phyloP scores from a whole-genome alignment of 225 moss, liverwort and hornwort genomes.

The Climacium dendroides region DNA sequence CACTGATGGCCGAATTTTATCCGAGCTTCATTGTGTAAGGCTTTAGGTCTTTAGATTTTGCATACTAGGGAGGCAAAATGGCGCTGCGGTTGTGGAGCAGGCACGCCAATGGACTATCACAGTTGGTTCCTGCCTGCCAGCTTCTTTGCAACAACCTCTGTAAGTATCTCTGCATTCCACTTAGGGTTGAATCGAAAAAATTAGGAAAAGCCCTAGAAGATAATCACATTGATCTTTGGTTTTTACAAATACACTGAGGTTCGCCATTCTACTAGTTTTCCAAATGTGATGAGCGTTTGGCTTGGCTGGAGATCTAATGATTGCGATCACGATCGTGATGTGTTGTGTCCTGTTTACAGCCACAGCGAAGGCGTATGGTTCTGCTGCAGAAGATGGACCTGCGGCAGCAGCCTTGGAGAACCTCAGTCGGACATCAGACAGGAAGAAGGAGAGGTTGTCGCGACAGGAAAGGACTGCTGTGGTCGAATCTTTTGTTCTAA shows the following conservation, averaged over 20 bases:
- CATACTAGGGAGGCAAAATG: conserved; percentile 1
- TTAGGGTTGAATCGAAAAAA: neutral
- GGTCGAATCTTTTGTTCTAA: conserved; percentile 47
- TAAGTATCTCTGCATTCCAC: neutral
- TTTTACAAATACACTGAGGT: neutral
- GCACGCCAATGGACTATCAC: conserved; percentile 12
- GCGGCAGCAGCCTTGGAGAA: conserved; percentile 13
- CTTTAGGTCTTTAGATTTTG: neutral
- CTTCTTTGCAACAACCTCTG: conserved; percentile 12
- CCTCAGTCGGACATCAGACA: neutral
- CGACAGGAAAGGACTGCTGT: conserved; percentile 44
- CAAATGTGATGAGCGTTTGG: neutral
- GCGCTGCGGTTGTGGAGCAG: conserved; percentile 38
- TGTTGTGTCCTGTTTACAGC: conserved; percentile 10
- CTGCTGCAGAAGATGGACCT: neutral
- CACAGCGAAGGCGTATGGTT: conserved; percentile 3
- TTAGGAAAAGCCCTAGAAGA: neutral
- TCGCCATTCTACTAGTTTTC: neutral
- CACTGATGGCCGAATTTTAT: conserved; percentile 1
- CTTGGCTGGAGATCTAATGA: neutral
- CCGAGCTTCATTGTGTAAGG: neutral
- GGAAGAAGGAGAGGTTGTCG: conserved; percentile 49
- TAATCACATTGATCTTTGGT: neutral
- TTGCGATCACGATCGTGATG: neutral
- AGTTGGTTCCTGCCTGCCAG: conserved; percentile 6